Base-by-base conservation (phyloP, 306 rosid species). In the Dalbergia cochinchinensis region DNA sequence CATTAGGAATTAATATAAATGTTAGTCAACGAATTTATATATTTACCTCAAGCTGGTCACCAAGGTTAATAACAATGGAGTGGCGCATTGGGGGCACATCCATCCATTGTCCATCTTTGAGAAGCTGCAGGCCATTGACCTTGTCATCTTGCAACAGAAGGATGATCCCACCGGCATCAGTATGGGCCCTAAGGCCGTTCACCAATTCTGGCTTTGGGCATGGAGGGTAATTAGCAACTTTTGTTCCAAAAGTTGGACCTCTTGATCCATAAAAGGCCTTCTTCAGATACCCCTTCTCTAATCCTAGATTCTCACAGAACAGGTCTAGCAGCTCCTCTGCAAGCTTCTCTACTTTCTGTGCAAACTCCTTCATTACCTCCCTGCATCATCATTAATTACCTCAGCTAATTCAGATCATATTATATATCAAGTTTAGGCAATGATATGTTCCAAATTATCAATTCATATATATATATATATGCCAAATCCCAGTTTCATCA, bases 71-170 rank as follows among this genome's bases (percentile, higher is more conserved):
- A 5, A 90, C 94, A 58, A 92, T 86, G 57, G 97, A 92, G 80
- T 92, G 93, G 67, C 91, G 93, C 86, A 92, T 83, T 1, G 93
- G 94, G 0, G 97, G 97, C 6, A 92, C 97, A 70, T 88, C 92
- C 10, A 92, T 67, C 97, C 97, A 92, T 11, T 79, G 31, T 0
- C 79, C 94, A 47, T 87, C 92, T 61, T 90, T 92, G 59, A 90
- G 92, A 20, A 92, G 88, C 79, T 92, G 97, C 31, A 92, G 89
- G 14, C 94, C 97, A 55, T 90, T 84, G 61, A 92, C 94, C 78
- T 88, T 90, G 86, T 92, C 91, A 39, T 90, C 97, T 66, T 90
- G 97, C 85, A 91, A 91, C 45, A 91, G 91, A 6, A 91, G 86
- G 82, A 91, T 85, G 41, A 91, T 77, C 19, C 97, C 97, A 5